Percentiles rank a stretch among this genome's conserved stretches.
phyloP scores from a whole-genome alignment of 2,329 filamentous ascomycete genomes.

The Aspergillus piperis region DNA sequence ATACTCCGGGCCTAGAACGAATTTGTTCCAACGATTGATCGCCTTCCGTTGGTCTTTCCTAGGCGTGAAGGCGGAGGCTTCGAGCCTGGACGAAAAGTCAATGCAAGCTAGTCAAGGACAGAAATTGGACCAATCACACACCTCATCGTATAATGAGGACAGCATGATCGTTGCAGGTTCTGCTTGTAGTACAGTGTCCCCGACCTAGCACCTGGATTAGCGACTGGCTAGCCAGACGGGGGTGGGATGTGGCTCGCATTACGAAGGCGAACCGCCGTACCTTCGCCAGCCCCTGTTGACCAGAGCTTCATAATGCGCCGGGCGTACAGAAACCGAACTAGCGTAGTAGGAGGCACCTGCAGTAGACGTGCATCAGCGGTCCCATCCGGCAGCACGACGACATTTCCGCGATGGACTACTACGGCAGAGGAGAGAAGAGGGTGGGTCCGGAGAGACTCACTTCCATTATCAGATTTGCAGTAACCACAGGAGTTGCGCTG shows the following conservation, averaged over 20 bases:
- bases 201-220: slow-evolving; percentile 37
- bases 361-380: slow-evolving; percentile 18
- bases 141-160: slow-evolving; percentile 71
- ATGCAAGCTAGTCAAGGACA: background rate
- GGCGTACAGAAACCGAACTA: slow-evolving; percentile 45
- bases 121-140: slow-evolving; percentile 18
- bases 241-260: background rate
- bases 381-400: slow-evolving; percentile 3
- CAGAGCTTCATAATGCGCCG: slow-evolving; percentile 50
- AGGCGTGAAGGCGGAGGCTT: slow-evolving; percentile 46
- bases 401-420: slow-evolving; percentile 2
- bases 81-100: slow-evolving; percentile 33
- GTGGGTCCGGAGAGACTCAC: slow-evolving; percentile 38
- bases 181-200: slow-evolving; percentile 54
- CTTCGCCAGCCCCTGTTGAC: slow-evolving; percentile 53
- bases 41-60: slow-evolving; percentile 50
- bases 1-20: slow-evolving; percentile 51
- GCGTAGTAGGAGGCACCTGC: slow-evolving; percentile 51
- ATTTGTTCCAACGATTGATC: slow-evolving; percentile 52
- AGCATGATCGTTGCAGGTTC: slow-evolving; percentile 74
- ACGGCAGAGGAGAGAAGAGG: background rate
- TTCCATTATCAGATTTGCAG: slow-evolving; percentile 49
- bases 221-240: background rate
- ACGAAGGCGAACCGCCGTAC: slow-evolving; percentile 27
- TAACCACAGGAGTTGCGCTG: slow-evolving; percentile 52